Evolutionary conservation across 2,329 filamentous ascomycete genomes (phyloP), one percentile per base, ranked within the genome.

Genomic region (Samsoniella hepiali): DNA sequence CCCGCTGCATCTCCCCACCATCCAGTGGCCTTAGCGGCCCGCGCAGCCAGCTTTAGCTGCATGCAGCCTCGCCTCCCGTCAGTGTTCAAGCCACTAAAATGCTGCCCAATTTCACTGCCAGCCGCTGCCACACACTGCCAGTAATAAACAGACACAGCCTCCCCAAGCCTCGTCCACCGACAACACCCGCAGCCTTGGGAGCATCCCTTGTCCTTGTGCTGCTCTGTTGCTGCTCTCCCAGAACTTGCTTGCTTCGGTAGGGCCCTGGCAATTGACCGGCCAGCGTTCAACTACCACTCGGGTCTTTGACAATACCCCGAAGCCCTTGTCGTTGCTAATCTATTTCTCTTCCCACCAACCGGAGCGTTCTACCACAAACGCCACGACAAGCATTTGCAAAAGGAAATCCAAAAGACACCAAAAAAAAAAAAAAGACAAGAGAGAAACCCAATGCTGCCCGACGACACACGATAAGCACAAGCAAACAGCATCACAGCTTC

Each of bases 1-100:
- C 13, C 45, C 27, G 27, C n/a, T 49, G 6, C 2, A 27, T 22
- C 22, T 8, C 45, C 5, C 51, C 34, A 54, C 32, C n/a, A 22
- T 38, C 4, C 13, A 38, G 15, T 29, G 51, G 8, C 27, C 22
- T 56, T 44, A 42, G 38, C 54, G 27, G n/a, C 27, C 44, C 44
- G 9, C 27, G 17, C 40, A 22, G 42, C 40, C 17, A 15, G 22
- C n/a, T 47, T 31, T 22, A 38, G 44, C 56, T 59, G 45, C 57
- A 38, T 59, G 57, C 57, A 59, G 57, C 57, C 57, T 59, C 47
- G 57, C 57, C 34, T 51, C 13, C 54, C 22, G 17, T 11, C 49
- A 17, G 10, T 34, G 15, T 22, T 32, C 44, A 58, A 40, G 55
- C 55, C 42, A 58, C 55, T 17, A 50, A 22, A 54, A 54, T n/a